Conservation (phyloP, 75 land plant genomes). For the Isoetes taiwanensis region DNA sequence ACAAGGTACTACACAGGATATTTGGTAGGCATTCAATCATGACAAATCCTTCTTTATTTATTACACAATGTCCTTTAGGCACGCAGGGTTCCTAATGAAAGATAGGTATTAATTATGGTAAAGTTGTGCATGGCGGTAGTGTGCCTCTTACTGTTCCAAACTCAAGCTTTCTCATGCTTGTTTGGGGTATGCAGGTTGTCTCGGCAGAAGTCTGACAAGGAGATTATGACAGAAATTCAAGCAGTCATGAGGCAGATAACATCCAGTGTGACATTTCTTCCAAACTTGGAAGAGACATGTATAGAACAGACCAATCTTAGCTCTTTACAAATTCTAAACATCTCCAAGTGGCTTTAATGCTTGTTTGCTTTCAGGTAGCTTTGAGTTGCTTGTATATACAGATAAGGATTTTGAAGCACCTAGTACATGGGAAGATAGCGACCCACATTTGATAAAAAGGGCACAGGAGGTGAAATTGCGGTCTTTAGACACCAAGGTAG, state of each 20-base stretch:
- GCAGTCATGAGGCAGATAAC: constrained; percentile 94
- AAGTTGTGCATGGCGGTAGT: no score
- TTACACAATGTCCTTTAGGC: no score
- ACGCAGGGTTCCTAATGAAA: no score
- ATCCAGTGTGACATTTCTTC: constrained; percentile 86
- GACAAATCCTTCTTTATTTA: no score
- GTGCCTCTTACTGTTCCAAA: no score
- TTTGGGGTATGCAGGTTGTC: constrained; percentile 38
- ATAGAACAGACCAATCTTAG: no score
- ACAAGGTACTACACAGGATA: no score
- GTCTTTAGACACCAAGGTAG: constrained; percentile 85
- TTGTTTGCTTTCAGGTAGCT: constrained; percentile 35
- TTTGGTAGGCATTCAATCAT: no score
- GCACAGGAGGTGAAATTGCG: constrained; percentile 89
- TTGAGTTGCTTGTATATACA: constrained; percentile 92
- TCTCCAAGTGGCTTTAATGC: not conserved
- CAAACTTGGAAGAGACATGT: constrained; percentile 86
- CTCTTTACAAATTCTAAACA: constrained; percentile 10
- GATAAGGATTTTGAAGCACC: constrained; percentile 76
- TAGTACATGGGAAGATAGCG: constrained; percentile 83
- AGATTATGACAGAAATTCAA: constrained; percentile 96
- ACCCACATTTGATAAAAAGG: constrained; percentile 73
- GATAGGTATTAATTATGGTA: no score
- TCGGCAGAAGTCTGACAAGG: constrained; percentile 83
- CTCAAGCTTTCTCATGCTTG: not conserved